phyloP scores from a whole-genome alignment of 2,329 filamentous ascomycete genomes.

The Drechmeria coniospora region DNA sequence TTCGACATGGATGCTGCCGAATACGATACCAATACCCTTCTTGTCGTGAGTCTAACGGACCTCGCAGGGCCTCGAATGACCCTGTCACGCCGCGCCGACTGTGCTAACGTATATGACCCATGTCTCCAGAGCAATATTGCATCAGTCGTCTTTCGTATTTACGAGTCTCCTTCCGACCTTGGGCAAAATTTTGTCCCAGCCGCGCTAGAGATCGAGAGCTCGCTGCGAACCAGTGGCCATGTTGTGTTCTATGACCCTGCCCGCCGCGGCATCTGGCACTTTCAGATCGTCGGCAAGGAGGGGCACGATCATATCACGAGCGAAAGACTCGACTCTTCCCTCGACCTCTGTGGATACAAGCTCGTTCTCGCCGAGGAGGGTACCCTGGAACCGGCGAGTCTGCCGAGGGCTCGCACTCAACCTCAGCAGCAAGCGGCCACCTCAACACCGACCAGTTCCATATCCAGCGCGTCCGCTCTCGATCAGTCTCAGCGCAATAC shows the following conservation, averaged over 20 bases:
- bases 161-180: constrained; percentile 31
- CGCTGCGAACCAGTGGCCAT: constrained; percentile 35
- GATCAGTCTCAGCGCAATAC: constrained; percentile 19
- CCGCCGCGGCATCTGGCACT: constrained; percentile 38
- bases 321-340: constrained; percentile 18
- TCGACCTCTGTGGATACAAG: constrained; percentile 28
- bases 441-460: constrained; percentile 31
- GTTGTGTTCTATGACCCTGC: constrained; percentile 36
- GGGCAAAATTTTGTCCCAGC: constrained; percentile 27
- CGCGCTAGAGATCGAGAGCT: constrained; percentile 34
- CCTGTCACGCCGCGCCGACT: too few relatives aligned
- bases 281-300: constrained; percentile 30
- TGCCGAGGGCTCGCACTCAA: constrained; percentile 27
- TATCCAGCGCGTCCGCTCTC: constrained; percentile 23
- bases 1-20: constrained; percentile 47
- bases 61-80: too few relatives aligned
- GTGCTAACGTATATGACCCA: constrained; percentile 3
- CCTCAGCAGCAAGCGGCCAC: constrained; percentile 21
- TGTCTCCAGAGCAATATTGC: constrained; percentile 37
- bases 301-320: constrained; percentile 12
- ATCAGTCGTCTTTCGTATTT: constrained; percentile 38
- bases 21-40: constrained; percentile 46
- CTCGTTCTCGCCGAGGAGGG: constrained; percentile 33
- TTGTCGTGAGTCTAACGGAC: constrained; percentile 30
- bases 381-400: constrained; percentile 29